Evolutionary conservation across 108 stramenopile genomes (phyloP).

Genomic region (Skeletonema costatum): DNA sequence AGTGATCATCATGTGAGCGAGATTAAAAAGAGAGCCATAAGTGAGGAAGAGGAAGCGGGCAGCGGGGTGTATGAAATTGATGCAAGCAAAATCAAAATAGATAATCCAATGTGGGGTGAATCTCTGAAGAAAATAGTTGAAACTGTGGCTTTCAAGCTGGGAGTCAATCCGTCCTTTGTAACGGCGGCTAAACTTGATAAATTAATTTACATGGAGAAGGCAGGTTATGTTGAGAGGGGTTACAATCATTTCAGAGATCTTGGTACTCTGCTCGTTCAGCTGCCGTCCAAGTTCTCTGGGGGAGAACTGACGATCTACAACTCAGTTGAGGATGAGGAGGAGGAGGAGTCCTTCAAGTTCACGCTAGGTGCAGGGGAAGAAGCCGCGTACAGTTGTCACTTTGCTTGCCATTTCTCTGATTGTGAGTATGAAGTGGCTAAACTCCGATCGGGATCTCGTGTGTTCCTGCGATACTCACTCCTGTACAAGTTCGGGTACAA

Average conservation of each 20-base stretch:
- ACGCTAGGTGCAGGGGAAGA: constrained; percentile 6
- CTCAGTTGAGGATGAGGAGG: background rate
- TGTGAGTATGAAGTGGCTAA: constrained; percentile 24
- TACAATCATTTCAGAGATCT: no score
- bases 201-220: constrained; percentile 21
- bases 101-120: constrained; percentile 12
- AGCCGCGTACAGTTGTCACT: constrained; percentile 18
- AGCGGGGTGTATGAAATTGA: constrained; percentile 7
- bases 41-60: background rate
- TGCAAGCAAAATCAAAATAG: background rate
- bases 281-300: constrained; percentile 26
- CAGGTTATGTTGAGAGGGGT: constrained; percentile 12
- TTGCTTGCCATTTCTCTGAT: constrained; percentile 21
- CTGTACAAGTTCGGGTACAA: background rate
- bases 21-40: background rate
- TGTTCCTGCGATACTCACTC: constrained; percentile 25
- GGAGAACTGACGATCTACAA: constrained; percentile 7
- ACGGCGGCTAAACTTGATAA: constrained; percentile 18
- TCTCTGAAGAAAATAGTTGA: background rate
- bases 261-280: no score
- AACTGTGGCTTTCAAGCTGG: constrained; percentile 21
- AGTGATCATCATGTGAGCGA: constrained; percentile 8
- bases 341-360: background rate
- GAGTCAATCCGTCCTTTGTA: constrained; percentile 6
- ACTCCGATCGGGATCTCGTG: constrained; percentile 18